Conservation (phyloP, 345 rosid species). For the Boechera divaricarpa region DNA sequence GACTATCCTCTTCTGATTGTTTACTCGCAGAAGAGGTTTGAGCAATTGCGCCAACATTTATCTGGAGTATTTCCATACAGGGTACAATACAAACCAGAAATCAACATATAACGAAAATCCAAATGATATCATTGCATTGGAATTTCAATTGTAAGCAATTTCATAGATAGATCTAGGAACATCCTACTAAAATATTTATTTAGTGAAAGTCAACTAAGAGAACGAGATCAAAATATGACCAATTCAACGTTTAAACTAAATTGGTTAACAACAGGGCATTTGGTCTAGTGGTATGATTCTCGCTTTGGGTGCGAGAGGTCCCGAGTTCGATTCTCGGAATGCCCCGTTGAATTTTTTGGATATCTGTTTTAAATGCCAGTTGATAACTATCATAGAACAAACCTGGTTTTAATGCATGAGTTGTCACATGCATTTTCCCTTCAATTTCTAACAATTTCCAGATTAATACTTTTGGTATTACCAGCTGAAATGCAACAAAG, state of each 20-base stretch:
- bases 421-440: not conserved
- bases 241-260: not conserved
- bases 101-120: not conserved
- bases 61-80: not conserved
- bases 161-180: not conserved
- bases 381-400: constrained; percentile 2
- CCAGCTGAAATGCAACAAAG: not conserved
- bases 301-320: constrained; percentile 90
- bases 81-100: not conserved
- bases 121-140: not conserved
- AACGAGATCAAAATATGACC: not conserved
- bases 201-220: not conserved
- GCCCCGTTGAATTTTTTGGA: constrained; percentile 40
- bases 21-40: too few relatives aligned
- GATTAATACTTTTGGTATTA: not conserved
- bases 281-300: constrained; percentile 91
- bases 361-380: not conserved
- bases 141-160: not conserved
- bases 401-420: not conserved
- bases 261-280: constrained; percentile 49
- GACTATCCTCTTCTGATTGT: not conserved
- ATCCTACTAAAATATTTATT: not conserved
- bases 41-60: not conserved
- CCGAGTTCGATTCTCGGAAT: constrained; percentile 71
- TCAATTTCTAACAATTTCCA: not conserved